These are phyloP conservation scores for Fusarium tricinctum DNA, from an alignment of 2,329 filamentous ascomycete species.

Conservation along the genomic window DNA sequence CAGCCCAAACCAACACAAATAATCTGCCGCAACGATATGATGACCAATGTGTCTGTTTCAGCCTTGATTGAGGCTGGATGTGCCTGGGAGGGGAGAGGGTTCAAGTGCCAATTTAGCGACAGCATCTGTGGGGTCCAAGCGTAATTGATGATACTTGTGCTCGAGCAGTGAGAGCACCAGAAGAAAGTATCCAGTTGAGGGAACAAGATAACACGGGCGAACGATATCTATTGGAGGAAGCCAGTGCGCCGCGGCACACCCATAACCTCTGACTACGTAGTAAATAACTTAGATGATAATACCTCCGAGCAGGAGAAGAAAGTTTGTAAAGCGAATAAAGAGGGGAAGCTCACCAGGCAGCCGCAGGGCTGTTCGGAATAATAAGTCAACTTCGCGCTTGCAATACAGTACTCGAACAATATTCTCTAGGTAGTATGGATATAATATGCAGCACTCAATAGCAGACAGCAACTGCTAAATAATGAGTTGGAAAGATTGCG, in stretches of 20 bases:
- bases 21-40: slow-evolving; percentile 9
- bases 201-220: not conserved
- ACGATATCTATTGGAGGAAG: not conserved
- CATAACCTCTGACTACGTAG: not conserved
- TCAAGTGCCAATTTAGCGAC: slow-evolving; percentile 15
- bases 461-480: not conserved
- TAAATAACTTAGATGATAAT: not conserved
- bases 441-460: too few species aligned
- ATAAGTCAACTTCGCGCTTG: too few species aligned
- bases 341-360: too few species aligned
- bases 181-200: not conserved
- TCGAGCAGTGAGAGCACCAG: not conserved
- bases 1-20: not conserved
- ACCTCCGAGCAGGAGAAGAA: not conserved
- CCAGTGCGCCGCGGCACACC: not conserved
- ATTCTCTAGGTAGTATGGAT: too few species aligned
- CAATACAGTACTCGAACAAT: too few species aligned
- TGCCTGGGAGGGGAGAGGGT: slow-evolving; percentile 11
- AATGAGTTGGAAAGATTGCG: not conserved
- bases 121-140: slow-evolving; percentile 1
- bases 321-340: not conserved
- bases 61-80: slow-evolving; percentile 23
- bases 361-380: too few species aligned
- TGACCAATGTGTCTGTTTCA: slow-evolving; percentile 30
- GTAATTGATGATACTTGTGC: slow-evolving; percentile 3